phyloP scores from a whole-genome alignment of 495 filamentous ascomycete species.

The Melanomma pulvis-pyrius region DNA sequence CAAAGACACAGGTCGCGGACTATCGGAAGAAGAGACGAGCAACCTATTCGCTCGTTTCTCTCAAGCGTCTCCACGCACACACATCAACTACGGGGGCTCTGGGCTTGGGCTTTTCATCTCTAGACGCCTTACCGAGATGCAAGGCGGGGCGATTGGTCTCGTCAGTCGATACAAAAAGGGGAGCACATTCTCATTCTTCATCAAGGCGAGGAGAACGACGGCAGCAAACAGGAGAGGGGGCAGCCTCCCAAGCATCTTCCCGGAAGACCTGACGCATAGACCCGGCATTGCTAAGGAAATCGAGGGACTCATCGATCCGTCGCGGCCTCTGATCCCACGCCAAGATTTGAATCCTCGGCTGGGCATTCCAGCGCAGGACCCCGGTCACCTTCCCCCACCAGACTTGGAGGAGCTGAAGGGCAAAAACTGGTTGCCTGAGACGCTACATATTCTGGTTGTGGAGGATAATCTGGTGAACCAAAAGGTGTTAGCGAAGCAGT shows the following conservation, averaged over 20 bases:
- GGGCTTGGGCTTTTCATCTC: constrained; percentile 46
- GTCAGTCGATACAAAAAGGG: constrained; percentile 34
- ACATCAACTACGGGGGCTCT: constrained; percentile 21
- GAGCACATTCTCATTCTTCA: constrained; percentile 44
- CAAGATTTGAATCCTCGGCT: not conserved
- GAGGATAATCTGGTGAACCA: constrained; percentile 48
- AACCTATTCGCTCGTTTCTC: constrained; percentile 42
- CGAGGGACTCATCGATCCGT: not conserved
- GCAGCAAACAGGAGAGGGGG: not conserved
- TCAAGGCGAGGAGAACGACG: constrained; percentile 31
- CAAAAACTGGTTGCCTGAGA: not conserved
- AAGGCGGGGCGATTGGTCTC: constrained; percentile 46
- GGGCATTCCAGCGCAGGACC: not conserved
- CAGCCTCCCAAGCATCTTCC: not conserved
- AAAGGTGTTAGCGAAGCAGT: constrained; percentile 39
- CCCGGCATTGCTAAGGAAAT: not conserved
- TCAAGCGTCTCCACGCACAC: constrained; percentile 42
- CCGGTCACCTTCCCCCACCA: not conserved
- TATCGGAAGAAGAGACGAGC: constrained; percentile 36
- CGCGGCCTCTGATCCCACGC: not conserved
- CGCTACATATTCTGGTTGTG: constrained; percentile 35
- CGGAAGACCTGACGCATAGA: constrained; percentile 1
- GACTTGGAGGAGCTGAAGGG: not conserved
- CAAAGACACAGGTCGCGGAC: constrained; percentile 43
- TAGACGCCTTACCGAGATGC: constrained; percentile 40